Base-by-base conservation (phyloP, 2,329 filamentous ascomycete species). In the Verticillium albo-atrum region DNA sequence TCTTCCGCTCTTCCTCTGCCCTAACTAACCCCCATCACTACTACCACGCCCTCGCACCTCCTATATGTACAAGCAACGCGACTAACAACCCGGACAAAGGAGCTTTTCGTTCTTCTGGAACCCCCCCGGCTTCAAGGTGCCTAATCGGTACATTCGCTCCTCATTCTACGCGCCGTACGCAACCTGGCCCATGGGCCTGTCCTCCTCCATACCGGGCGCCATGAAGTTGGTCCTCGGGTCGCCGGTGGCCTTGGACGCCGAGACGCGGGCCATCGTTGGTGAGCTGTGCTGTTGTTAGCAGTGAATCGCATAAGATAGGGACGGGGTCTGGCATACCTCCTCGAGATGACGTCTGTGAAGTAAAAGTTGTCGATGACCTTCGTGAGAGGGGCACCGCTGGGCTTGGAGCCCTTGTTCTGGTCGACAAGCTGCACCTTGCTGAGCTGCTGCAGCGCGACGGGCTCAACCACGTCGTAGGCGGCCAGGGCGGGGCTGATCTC, bases 221-320 rank as follows among this genome's bases (percentile, higher is more conserved):
- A 92, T 89, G 66, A 91, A 85, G 77, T 92, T 91, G 58, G 87
- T 92, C 74, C 90, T 82, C 60, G 89, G 85, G 77, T 92, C 90
- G 62, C 88, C 87, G 10, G 87, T 88, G 60, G 89, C 90, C 84
- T 97, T 98, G 66, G 93, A 90, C 57, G 91, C 94, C 55, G 92
- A 96, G 83, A 92, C 97, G 72, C 95, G 90, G 62, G 95, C 95
- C 95, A 99, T 99, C 60, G 95, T 99, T 56, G 95, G 93, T 63
- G 93, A 97, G 81, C 93, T 96, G 62, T 20, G 52, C n/a, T 17
- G 20, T 57, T 59, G 65, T 65, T 62, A 60, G 63, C 14, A 5
- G 55, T 35, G 57, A 27, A 14, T 14, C 6, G 6, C 32, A 9
- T 63, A 47, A 55, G 50, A n/a, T 52, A 71, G 63, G 67, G 59